These are phyloP conservation scores for Cenchrus americanus DNA, from an alignment of 176 grass and related monocot species.

Conservation along the genomic window DNA sequence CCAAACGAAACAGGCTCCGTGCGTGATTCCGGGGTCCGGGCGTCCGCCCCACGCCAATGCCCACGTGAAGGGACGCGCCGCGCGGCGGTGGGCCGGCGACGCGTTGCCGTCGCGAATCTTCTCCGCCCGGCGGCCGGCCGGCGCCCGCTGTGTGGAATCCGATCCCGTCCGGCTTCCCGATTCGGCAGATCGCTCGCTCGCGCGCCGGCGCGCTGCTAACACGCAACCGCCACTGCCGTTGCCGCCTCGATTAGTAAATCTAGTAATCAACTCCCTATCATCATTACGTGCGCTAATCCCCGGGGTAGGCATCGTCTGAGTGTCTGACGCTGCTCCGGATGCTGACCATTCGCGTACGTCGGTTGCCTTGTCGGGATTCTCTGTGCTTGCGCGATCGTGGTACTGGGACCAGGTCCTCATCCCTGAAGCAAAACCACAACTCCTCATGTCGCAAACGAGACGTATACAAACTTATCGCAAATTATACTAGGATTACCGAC, in stretches of 20 bases:
- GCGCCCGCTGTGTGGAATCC: neutral
- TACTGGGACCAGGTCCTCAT: no score
- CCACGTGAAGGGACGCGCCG: slow-evolving; percentile 18
- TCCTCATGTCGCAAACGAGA: neutral
- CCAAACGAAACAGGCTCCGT: no score
- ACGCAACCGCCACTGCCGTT: neutral
- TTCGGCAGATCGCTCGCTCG: neutral
- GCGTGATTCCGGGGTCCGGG: neutral
- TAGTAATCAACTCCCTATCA: no score
- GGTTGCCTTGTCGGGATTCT: neutral
- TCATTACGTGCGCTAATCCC: neutral
- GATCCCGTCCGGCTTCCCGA: slow-evolving; percentile 34
- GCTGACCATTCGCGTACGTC: slow-evolving; percentile 3
- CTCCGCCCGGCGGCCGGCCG: neutral
- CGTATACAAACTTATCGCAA: neutral
- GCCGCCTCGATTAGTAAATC: neutral
- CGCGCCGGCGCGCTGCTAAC: neutral
- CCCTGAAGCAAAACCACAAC: no score
- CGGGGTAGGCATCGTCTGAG: neutral
- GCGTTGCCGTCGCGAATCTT: slow-evolving; percentile 42
- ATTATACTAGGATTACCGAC: no score
- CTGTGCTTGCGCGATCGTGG: neutral
- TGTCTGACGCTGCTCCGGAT: neutral
- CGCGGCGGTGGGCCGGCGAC: neutral
- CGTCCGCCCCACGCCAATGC: slow-evolving; percentile 36